These are phyloP conservation scores for Oryza glumipatula DNA, from an alignment of 176 grass and related monocot genomes.

Conservation along the genomic window DNA sequence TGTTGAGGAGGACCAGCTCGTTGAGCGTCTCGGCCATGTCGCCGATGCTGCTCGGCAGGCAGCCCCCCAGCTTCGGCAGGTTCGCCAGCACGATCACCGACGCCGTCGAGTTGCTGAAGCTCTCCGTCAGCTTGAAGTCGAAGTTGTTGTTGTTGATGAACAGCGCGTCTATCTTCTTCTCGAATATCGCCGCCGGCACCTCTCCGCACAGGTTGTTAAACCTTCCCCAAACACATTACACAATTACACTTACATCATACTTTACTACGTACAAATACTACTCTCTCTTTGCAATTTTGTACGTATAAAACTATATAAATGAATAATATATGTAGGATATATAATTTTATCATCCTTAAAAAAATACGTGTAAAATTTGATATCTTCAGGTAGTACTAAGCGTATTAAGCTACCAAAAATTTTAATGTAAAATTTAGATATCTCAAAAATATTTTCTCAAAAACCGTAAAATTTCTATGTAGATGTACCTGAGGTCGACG, in stretches of 20 bases:
- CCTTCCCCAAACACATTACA: slow-evolving; percentile 16
- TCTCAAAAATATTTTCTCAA: no score
- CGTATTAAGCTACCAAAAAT: no score
- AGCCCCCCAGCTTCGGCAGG: slow-evolving; percentile 60
- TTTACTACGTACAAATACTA: not conserved
- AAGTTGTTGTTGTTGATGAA: slow-evolving; percentile 97
- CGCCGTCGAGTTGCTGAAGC: slow-evolving; percentile 69
- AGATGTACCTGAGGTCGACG: slow-evolving; percentile 63
- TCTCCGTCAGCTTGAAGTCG: slow-evolving; percentile 58
- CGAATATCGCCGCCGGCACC: slow-evolving; percentile 69
- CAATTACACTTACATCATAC: not conserved
- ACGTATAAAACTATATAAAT: not conserved
- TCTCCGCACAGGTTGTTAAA: slow-evolving; percentile 77
- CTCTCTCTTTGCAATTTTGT: slow-evolving; percentile 1
- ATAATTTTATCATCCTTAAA: no score
- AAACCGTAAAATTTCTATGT: no score
- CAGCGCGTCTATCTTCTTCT: slow-evolving; percentile 78
- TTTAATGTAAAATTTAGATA: no score
- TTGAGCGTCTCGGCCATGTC: slow-evolving; percentile 76
- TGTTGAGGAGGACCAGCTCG: slow-evolving; percentile 78
- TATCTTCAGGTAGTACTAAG: no score
- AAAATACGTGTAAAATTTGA: no score
- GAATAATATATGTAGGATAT: not conserved
- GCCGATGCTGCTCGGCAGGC: slow-evolving; percentile 73
- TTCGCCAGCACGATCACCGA: slow-evolving; percentile 90